Conservation (phyloP, 805 yeast species). For the Metschnikowia cubensis region DNA sequence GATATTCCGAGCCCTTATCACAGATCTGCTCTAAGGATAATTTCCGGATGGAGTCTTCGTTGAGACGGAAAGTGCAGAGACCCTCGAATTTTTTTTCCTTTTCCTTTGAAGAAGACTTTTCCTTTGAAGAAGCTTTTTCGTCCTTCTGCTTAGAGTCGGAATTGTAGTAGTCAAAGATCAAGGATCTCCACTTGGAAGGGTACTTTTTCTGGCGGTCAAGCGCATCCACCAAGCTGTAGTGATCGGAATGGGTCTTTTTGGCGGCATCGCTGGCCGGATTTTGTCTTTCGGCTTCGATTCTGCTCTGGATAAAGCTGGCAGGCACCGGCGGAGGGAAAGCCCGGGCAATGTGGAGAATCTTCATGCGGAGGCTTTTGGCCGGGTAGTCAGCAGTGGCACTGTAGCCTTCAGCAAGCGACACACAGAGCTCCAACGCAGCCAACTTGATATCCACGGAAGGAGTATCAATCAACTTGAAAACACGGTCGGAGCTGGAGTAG, state of each 20-base stretch:
- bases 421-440: slow-evolving; percentile 57
- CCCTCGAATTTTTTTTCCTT: slow-evolving; percentile 35
- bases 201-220: slow-evolving; percentile 38
- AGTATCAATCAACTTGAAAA: slow-evolving; percentile 54
- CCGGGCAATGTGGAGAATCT: slow-evolving; percentile 51
- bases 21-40: slow-evolving; percentile 57
- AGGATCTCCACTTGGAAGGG: slow-evolving; percentile 54
- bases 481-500: slow-evolving; percentile 61
- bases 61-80: slow-evolving; percentile 46
- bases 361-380: slow-evolving; percentile 41
- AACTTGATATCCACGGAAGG: slow-evolving; percentile 58
- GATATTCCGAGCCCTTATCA: slow-evolving; percentile 51
- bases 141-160: neutral
- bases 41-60: slow-evolving; percentile 55
- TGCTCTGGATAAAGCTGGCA: slow-evolving; percentile 32
- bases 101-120: slow-evolving; percentile 10
- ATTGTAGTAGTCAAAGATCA: slow-evolving; percentile 50
- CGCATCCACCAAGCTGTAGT: slow-evolving; percentile 46
- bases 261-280: neutral
- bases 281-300: slow-evolving; percentile 9
- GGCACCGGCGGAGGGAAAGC: slow-evolving; percentile 49
- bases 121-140: slow-evolving; percentile 6
- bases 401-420: slow-evolving; percentile 58
- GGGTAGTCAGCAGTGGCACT: slow-evolving; percentile 40
- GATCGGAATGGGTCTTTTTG: slow-evolving; percentile 27